Evolutionary conservation across 768 basidiomycete species (phyloP), one percentile per base, ranked within the genome.

Genomic region (Suillus lakei): DNA sequence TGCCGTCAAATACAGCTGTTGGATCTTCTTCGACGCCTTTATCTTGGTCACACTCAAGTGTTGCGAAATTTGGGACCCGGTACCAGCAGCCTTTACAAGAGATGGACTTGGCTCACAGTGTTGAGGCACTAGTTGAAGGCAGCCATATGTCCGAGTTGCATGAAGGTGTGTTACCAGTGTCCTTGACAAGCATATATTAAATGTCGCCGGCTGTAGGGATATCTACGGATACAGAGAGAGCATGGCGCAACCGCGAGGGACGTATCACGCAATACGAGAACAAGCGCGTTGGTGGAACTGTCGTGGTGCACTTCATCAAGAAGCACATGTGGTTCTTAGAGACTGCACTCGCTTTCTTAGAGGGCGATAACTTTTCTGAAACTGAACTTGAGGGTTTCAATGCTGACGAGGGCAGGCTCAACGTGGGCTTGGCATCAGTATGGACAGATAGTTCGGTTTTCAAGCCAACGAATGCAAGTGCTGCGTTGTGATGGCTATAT

Each of bases 281-380:
- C 53, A 80, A 85, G 65, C 89, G 91, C 26, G 86, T 95, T 10
- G 97, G 97, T 4, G 98, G 97, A 6, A 99, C 97, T 3, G 85
- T 96, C 54, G 92, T 95, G 26, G 95, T 99, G 60, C 97, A 99
- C 79, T 98, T 94, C 75, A 91, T 99, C 83, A 99, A 98, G 88
- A 91, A 94, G 76, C 89, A 93, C 68, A 91, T 93, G 80, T 99
- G 97, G 97, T 98, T 92, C 79, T 77, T 96, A 69, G 97, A 99
- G 80, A 93, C 96, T 6, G 93, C 95, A 13, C 79, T 95, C 13
- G 95, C 95, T 21, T 81, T 99, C 30, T 81, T 98, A 34, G 93
- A 92, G 61, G 86, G 89, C n/a, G 86, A 89, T 36, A 90, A 94
- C 65, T 79, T 85, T 64, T 89, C 88, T 12, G 88, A 91, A 63